Evolutionary conservation across 768 basidiomycete species (phyloP), one percentile per base, ranked within the genome.

Genomic region (Serendipita sp.): DNA sequence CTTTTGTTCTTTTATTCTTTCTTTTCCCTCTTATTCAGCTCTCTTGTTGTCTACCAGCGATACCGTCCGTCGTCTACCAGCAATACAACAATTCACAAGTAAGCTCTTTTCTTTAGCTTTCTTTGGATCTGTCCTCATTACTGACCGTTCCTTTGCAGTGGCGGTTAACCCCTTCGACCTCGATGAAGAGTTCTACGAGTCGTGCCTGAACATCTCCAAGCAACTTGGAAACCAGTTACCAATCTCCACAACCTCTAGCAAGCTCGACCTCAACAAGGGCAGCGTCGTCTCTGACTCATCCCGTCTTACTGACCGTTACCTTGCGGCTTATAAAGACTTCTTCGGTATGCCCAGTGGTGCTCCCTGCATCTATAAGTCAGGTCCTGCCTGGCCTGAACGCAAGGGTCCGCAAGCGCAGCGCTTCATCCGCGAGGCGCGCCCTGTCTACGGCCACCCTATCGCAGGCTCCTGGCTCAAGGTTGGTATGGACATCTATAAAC

Each of bases 381-480:
- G 63, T 16, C 1, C 3, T n/a, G 63, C 63, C 60, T 63, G 63
- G 63, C 63, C 60, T 33, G 63, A 28, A 41, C 60, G 24, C 60
- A 31, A 24, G 3, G 63, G 62, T 22, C 62, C 60, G 9, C 13
- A 63, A 17, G 7, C 63, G 13, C 63, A 63, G 3, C 17, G 56
- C 13, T 4, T 63, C 2, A 61, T 63, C 26, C 4, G 63, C 3
- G 63, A 61, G 20, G 60, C 60, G 3, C 42, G 60, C 26, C 7
- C 70, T 11, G 62, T 75, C 62, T 68, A 65, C 64, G 42, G 63
- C n/a, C 74, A 74, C 63, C 48, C 66, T 14, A 72, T 74, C 42
- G 26, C 3, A 60, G 42, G 20, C 30, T 20, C 38, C 11, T 76
- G 75, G 74, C 43, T 53, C 61, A 17, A 61, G 26, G 61, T 73